These are phyloP conservation scores for Paramecium caudatum DNA, from an alignment of 73 alveolate species.

Conservation along the genomic window DNA sequence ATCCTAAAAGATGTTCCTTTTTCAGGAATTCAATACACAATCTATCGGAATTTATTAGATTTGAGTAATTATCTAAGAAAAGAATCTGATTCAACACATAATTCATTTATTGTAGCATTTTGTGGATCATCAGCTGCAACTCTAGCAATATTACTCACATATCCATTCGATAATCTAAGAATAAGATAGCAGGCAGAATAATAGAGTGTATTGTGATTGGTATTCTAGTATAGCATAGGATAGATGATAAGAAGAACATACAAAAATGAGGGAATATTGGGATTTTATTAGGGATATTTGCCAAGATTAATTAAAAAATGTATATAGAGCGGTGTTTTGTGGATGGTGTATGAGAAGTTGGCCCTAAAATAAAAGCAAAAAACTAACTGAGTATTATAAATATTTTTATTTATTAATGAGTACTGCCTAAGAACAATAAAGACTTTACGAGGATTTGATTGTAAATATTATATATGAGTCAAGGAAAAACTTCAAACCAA, in stretches of 20 bases:
- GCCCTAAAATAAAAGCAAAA: not conserved
- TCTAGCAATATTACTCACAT: conserved; percentile 8
- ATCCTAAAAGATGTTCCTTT: conserved; percentile 14
- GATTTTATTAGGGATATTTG: too few relatives aligned
- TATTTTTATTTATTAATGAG: too few relatives aligned
- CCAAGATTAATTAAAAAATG: conserved; percentile 25
- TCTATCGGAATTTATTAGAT: conserved; percentile 42
- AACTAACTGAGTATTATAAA: too few relatives aligned
- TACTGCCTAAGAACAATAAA: too few relatives aligned
- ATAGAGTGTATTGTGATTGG: not conserved
- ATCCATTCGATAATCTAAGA: conserved; percentile 49
- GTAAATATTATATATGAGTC: not conserved
- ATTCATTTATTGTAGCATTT: not conserved
- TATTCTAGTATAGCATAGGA: too few relatives aligned
- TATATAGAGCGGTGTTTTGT: conserved; percentile 24
- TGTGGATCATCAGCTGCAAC: not conserved
- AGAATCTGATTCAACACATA: not conserved
- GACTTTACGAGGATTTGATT: too few relatives aligned
- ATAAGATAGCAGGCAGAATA: conserved; percentile 17
- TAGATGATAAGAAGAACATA: too few relatives aligned
- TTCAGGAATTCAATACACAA: conserved; percentile 47
- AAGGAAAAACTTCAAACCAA: not conserved
- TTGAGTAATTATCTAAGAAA: not conserved
- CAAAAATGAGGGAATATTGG: too few relatives aligned
- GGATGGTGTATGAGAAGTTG: conserved; percentile 39